phyloP scores from a whole-genome alignment of 2,329 filamentous ascomycete genomes.

The Coniochaeta hoffmannii region DNA sequence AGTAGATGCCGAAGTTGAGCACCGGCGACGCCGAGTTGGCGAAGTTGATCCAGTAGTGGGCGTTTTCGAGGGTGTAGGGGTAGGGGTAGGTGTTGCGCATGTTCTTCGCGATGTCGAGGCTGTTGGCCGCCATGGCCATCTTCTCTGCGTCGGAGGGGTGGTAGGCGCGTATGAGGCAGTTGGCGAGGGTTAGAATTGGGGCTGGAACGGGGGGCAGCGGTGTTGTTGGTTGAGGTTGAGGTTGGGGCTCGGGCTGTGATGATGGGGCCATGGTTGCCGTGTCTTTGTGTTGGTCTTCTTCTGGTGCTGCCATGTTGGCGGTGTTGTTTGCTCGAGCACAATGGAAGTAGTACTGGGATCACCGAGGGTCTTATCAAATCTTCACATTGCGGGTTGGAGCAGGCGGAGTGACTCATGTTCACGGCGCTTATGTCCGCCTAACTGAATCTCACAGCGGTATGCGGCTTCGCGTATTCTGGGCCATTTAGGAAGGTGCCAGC shows the following conservation, averaged over 20 bases:
- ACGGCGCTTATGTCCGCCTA: background rate
- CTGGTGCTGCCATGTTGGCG: background rate
- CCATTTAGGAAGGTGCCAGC: background rate
- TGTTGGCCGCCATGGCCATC: slow-evolving; percentile 27
- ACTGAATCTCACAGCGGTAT: background rate
- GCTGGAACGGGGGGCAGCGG: slow-evolving; percentile 3
- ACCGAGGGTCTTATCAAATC: background rate
- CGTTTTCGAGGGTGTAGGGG: slow-evolving; percentile 35
- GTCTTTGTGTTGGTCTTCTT: background rate
- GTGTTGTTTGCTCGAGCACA: background rate
- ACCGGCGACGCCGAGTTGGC: slow-evolving; percentile 16
- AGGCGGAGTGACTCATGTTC: background rate
- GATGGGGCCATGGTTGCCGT: background rate
- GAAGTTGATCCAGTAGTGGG: slow-evolving; percentile 27
- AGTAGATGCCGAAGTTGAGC: slow-evolving; percentile 27
- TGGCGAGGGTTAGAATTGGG: slow-evolving; percentile 21
- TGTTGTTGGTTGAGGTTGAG: background rate
- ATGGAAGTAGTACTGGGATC: too few relatives aligned
- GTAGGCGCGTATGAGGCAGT: slow-evolving; percentile 32
- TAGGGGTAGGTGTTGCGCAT: slow-evolving; percentile 38
- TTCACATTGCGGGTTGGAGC: background rate
- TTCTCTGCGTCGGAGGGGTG: slow-evolving; percentile 27
- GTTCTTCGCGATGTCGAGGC: slow-evolving; percentile 25
- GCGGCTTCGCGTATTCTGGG: background rate
- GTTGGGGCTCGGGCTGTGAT: background rate